Conservation (phyloP, 768 basidiomycete species). For the Cyclocybe cylindracea region DNA sequence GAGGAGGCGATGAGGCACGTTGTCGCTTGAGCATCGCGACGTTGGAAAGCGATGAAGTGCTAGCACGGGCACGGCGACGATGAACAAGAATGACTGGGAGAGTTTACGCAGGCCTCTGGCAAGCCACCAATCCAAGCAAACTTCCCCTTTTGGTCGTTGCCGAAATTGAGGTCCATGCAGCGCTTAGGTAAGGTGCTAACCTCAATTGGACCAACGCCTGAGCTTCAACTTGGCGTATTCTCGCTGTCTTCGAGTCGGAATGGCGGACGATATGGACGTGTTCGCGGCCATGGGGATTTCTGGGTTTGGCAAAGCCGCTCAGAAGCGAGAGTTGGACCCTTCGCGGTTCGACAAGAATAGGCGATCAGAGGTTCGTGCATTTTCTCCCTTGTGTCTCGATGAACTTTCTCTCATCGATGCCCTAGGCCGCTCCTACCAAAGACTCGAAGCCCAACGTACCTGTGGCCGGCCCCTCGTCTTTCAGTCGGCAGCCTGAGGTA, state of each 20-base stretch:
- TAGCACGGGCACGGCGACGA: not conserved
- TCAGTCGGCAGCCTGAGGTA: not conserved
- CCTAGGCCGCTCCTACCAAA: not conserved
- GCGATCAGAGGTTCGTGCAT: constrained; percentile 42
- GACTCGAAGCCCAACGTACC: constrained; percentile 6
- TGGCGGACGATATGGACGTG: constrained; percentile 59
- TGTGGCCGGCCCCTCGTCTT: constrained; percentile 18
- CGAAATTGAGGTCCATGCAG: constrained; percentile 2
- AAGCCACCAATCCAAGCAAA: not conserved
- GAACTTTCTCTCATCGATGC: constrained; percentile 4
- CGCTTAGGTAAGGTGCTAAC: constrained; percentile 12
- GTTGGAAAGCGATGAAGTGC: not conserved
- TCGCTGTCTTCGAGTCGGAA: constrained; percentile 11
- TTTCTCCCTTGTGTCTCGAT: constrained; percentile 5
- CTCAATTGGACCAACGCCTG: constrained; percentile 1
- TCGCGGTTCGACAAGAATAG: constrained; percentile 78
- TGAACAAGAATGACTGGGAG: not conserved
- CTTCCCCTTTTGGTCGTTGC: not conserved
- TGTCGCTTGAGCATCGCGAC: constrained; percentile 53
- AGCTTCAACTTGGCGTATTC: not conserved
- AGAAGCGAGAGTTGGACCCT: constrained; percentile 72
- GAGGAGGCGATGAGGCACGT: constrained; percentile 42
- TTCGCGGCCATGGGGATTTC: constrained; percentile 83
- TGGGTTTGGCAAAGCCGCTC: constrained; percentile 77
- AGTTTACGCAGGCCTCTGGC: not conserved